Conservation (phyloP, 2,329 filamentous ascomycete species). For the Sporothrix pseudoabietina region DNA sequence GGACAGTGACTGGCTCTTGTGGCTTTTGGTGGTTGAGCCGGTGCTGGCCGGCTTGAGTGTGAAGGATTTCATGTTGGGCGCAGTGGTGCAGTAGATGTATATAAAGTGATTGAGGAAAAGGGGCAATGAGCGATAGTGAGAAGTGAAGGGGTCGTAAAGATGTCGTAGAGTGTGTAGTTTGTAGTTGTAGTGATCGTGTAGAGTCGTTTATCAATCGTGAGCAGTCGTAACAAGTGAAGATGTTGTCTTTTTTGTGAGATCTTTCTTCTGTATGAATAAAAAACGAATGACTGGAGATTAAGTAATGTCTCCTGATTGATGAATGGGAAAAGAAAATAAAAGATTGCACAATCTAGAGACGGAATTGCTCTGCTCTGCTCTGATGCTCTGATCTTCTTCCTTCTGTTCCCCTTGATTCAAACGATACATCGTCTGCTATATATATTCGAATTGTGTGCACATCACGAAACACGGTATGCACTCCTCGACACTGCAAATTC, state of each 20-base stretch:
- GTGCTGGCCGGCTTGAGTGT: slow-evolving; percentile 19
- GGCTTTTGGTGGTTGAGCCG: slow-evolving; percentile 27
- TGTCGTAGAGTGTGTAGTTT: not conserved
- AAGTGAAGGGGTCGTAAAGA: not conserved
- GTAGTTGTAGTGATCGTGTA: not conserved
- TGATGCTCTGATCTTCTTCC: not conserved
- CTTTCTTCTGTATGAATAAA: not conserved
- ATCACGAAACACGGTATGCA: slow-evolving; percentile 14
- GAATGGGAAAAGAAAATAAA: not conserved
- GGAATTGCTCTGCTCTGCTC: not conserved
- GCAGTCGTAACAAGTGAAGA: not conserved
- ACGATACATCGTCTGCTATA: slow-evolving; percentile 13
- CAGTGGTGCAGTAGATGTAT: not conserved
- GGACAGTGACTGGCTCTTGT: slow-evolving; percentile 10
- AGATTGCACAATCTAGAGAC: not conserved
- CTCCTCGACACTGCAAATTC: not conserved
- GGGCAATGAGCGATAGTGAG: not conserved
- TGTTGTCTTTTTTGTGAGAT: not conserved
- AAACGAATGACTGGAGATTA: slow-evolving; percentile 9
- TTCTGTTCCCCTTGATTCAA: slow-evolving; percentile 7
- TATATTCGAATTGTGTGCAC: not conserved
- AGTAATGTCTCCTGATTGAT: not conserved
- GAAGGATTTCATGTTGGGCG: not conserved
- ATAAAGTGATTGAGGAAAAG: no score
- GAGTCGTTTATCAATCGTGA: not conserved